These are phyloP conservation scores for Myxozyma neotropica DNA, from an alignment of 805 yeast genomes.

Conservation along the genomic window DNA sequence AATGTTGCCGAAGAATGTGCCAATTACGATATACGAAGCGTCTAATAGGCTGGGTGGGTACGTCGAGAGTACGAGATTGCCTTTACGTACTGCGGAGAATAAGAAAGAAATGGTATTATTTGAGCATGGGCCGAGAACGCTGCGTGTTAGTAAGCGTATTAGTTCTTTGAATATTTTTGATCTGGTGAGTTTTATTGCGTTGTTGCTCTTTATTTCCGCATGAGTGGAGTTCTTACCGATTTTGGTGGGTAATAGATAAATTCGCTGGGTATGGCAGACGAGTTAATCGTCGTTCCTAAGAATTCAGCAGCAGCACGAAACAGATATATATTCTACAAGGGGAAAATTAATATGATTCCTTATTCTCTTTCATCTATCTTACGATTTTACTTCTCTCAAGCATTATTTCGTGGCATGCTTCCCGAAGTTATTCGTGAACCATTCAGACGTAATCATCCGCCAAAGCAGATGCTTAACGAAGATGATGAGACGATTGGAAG, in stretches of 20 bases:
- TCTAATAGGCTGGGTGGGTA: constrained; percentile 72
- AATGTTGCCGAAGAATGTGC: constrained; percentile 23
- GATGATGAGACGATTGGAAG: constrained; percentile 73
- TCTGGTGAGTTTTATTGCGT: constrained; percentile 44
- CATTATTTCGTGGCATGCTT: constrained; percentile 48
- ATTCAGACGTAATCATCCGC: constrained; percentile 11
- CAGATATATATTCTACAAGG: constrained; percentile 26
- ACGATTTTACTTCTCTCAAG: constrained; percentile 21
- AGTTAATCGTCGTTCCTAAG: constrained; percentile 61
- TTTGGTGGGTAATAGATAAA: constrained; percentile 35
- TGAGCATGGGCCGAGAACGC: constrained; percentile 91
- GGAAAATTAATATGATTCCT: constrained; percentile 38
- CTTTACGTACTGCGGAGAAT: constrained; percentile 3
- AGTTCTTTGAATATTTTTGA: constrained; percentile 62
- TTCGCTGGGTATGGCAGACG: constrained; percentile 52
- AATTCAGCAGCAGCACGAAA: constrained; percentile 56
- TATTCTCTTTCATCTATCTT: constrained; percentile 14
- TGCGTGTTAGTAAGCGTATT: constrained; percentile 56
- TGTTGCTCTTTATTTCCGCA: not conserved
- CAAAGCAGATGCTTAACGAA: constrained; percentile 3
- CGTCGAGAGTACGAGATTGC: constrained; percentile 51
- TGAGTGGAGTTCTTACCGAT: not conserved
- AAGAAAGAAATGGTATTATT: constrained; percentile 45
- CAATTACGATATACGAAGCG: constrained; percentile 63
- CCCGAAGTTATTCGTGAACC: constrained; percentile 30